A percentile compares a stretch with the other conserved stretches of the same genome.
Evolutionary conservation across 2,329 filamentous ascomycete genomes (phyloP).

Genomic region (Penicillium decumbens): DNA sequence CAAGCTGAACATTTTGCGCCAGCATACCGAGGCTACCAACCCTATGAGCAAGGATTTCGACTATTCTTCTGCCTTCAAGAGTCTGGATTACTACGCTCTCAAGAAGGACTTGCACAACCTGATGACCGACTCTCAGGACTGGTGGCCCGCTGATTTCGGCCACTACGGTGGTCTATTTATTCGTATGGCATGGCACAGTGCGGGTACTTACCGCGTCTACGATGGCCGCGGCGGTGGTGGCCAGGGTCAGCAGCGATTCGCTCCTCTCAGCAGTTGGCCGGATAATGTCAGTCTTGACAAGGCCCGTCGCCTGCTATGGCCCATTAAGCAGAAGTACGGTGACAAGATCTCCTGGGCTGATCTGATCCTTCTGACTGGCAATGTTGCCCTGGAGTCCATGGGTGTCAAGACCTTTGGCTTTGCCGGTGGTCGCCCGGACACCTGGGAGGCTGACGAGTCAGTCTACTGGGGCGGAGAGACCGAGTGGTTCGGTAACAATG

Average conservation of each 20-base stretch:
- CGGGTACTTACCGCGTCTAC: conserved; percentile 70
- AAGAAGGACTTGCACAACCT: conserved; percentile 69
- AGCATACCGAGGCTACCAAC: conserved; percentile 61
- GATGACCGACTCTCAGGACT: conserved; percentile 75
- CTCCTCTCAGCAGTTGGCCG: conserved; percentile 76
- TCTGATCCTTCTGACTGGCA: conserved; percentile 65
- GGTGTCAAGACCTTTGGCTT: conserved; percentile 71
- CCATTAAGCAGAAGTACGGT: conserved; percentile 80
- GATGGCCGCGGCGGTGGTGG: conserved; percentile 73
- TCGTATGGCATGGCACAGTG: conserved; percentile 76
- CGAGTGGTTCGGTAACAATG: conserved; percentile 63
- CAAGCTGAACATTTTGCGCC: conserved; percentile 67
- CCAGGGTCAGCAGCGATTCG: conserved; percentile 71
- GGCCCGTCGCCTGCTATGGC: conserved; percentile 72
- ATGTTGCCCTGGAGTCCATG: conserved; percentile 73
- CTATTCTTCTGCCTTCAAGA: conserved; percentile 69
- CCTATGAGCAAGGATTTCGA: conserved; percentile 64
- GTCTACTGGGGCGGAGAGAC: conserved; percentile 73
- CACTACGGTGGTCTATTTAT: conserved; percentile 78
- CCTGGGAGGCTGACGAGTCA: conserved; percentile 70
- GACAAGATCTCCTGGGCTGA: conserved; percentile 79
- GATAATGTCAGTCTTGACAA: conserved; percentile 76
- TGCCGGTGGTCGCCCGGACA: conserved; percentile 65
- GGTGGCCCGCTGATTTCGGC: conserved; percentile 77
- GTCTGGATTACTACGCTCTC: conserved; percentile 62